A percentile compares a stretch with the other conserved stretches of the same genome.
These are phyloP conservation scores for Puccinia horiana DNA, from an alignment of 1,284 basidiomycete species.

Conservation along the genomic window DNA sequence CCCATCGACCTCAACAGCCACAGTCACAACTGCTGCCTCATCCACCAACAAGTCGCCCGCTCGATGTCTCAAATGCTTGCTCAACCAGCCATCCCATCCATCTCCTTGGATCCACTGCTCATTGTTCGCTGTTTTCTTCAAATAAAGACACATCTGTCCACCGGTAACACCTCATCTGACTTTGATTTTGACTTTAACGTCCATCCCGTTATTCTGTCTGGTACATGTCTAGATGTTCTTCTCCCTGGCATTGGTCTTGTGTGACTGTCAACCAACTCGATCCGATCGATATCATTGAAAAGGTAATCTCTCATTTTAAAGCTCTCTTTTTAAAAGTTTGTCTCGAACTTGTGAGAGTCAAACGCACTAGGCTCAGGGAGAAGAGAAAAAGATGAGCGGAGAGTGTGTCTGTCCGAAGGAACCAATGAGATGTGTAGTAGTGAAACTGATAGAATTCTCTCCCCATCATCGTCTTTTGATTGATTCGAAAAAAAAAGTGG, in stretches of 20 bases:
- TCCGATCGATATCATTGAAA: constrained; percentile 39
- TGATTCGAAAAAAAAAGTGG: constrained; percentile 11
- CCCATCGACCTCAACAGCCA: not conserved
- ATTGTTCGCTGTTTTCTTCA: constrained; percentile 2
- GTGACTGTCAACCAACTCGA: constrained; percentile 31
- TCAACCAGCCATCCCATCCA: not conserved
- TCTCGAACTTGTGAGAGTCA: not conserved
- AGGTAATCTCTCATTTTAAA: not conserved
- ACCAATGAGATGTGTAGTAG: not conserved
- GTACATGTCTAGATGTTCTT: constrained; percentile 15
- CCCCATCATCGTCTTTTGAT: not conserved
- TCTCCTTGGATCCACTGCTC: constrained; percentile 15
- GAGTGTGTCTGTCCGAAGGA: not conserved
- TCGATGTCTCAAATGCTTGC: constrained; percentile 6
- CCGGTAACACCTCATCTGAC: not conserved
- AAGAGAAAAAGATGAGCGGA: not conserved
- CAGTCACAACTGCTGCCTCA: too few relatives aligned
- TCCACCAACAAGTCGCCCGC: not conserved
- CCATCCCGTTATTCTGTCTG: not conserved
- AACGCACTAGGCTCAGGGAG: not conserved
- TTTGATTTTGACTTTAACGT: not conserved
- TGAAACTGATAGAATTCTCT: not conserved
- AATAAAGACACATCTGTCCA: not conserved
- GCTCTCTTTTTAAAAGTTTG: not conserved
- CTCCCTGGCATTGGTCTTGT: constrained; percentile 44